A percentile compares a stretch with the other conserved stretches of the same genome.
phyloP scores from a whole-genome alignment of 208 protist genomes.

The Angomonas ambiguus region DNA sequence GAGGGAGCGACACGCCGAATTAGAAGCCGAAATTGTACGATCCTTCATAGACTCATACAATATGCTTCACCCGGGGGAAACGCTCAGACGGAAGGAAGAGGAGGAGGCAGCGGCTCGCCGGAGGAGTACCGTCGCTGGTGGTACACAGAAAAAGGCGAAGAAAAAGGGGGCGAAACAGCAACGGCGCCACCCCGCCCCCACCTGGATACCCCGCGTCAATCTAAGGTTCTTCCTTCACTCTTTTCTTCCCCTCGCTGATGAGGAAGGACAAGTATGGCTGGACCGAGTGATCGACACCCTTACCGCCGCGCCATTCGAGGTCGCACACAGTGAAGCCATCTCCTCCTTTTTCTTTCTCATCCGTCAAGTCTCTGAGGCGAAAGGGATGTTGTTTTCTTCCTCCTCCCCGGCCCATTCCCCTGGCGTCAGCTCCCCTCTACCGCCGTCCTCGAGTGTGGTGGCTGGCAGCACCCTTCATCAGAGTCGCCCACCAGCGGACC shows the following conservation, averaged over 20 bases:
- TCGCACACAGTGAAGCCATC: conserved; percentile 27
- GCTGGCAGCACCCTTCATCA: neutral
- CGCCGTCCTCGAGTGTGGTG: neutral
- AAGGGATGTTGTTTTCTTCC: neutral
- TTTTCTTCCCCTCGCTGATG: conserved; percentile 37
- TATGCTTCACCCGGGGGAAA: conserved; percentile 36
- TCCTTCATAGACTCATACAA: conserved; percentile 55
- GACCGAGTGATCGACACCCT: conserved; percentile 33
- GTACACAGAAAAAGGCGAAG: conserved; percentile 7
- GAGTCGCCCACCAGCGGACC: too few species aligned
- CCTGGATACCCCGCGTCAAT: conserved; percentile 41
- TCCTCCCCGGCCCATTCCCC: neutral
- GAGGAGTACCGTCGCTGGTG: conserved; percentile 16
- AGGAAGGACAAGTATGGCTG: conserved; percentile 34
- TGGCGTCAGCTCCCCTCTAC: neutral
- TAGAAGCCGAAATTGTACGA: conserved; percentile 45
- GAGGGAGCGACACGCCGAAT: conserved; percentile 20
- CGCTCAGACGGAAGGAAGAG: conserved; percentile 16
- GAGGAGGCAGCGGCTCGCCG: conserved; percentile 15
- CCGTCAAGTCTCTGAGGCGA: conserved; percentile 22
- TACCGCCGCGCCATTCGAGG: conserved; percentile 44
- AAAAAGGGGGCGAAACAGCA: conserved; percentile 17
- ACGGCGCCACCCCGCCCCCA: conserved; percentile 6
- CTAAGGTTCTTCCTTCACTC: conserved; percentile 32
- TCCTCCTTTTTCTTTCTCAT: conserved; percentile 20